These are phyloP conservation scores for Amanita subjunquillea DNA, from an alignment of 768 basidiomycete genomes.

Conservation along the genomic window DNA sequence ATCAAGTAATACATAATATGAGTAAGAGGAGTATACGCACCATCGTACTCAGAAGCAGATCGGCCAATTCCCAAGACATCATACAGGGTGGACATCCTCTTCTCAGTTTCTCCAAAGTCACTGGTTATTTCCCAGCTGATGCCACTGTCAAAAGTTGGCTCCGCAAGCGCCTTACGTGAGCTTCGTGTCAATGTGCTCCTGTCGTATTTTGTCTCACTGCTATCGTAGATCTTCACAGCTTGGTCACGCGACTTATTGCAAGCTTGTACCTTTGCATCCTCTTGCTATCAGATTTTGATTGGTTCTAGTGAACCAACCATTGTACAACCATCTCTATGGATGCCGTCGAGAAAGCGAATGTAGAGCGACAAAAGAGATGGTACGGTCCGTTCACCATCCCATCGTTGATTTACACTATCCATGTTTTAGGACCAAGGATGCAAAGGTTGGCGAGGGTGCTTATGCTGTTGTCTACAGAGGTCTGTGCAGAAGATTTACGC, in stretches of 20 bases:
- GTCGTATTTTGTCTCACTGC: too few species aligned
- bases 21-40: constrained; percentile 19
- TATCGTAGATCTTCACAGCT: too few species aligned
- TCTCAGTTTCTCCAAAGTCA: too few species aligned
- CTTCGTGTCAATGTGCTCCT: too few species aligned
- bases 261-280: too few species aligned
- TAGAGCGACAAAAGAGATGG: constrained; percentile 65
- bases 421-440: constrained; percentile 58
- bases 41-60: constrained; percentile 40
- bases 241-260: not conserved
- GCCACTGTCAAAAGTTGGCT: too few species aligned
- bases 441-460: constrained; percentile 84
- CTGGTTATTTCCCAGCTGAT: too few species aligned
- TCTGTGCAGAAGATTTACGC: constrained; percentile 18
- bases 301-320: not conserved
- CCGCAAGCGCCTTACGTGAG: too few species aligned
- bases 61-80: constrained; percentile 35
- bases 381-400: constrained; percentile 14
- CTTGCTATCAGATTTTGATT: not conserved
- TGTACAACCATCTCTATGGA: constrained; percentile 40
- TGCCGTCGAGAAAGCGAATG: constrained; percentile 71
- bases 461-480: constrained; percentile 96
- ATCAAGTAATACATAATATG: not conserved
- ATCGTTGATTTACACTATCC: not conserved
- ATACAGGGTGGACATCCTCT: constrained; percentile 16